A percentile compares a stretch with the other conserved stretches of the same genome.
Evolutionary conservation across 345 rosid genomes (phyloP).

Genomic region (thale cress (Arabidopsis thaliana)): TAIR10.1 NC_003075.7:12759001-12759500

Average conservation of each 20-base stretch:
- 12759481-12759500: constrained; percentile 67
- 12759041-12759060: constrained; percentile 88
- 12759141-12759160: constrained; percentile 10
- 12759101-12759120: constrained; percentile 95
- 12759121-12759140: constrained; percentile 44
- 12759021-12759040: constrained; percentile 71
- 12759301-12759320: not conserved
- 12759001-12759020: constrained; percentile 29
- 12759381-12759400: constrained; percentile 5
- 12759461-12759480: constrained; percentile 81
- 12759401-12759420: constrained; percentile 6
- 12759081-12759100: constrained; percentile 73
- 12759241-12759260: constrained; percentile 1
- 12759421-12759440: constrained; percentile 97
- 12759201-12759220: constrained; percentile 15
- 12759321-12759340: not conserved
- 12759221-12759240: constrained; percentile 29
- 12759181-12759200: constrained; percentile 5
- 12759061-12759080: constrained; percentile 86
- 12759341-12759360: not conserved
- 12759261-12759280: not conserved
- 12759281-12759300: not conserved
- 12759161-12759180: constrained; percentile 9
- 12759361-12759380: not conserved
- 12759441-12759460: constrained; percentile 82